phyloP scores from a whole-genome alignment of 2,329 filamentous ascomycete genomes.

The Xylaria sp. region DNA sequence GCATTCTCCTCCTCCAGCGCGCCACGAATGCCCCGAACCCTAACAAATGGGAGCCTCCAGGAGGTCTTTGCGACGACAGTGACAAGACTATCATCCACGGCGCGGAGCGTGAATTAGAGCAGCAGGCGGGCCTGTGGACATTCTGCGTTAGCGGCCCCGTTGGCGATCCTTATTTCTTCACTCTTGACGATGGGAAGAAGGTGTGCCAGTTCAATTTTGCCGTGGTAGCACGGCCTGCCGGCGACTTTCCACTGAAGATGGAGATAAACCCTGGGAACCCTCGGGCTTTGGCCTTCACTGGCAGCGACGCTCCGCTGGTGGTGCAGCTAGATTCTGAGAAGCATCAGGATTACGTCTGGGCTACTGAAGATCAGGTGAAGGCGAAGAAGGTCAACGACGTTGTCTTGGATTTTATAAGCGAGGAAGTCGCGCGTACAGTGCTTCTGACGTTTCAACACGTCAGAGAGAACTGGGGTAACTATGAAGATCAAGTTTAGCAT shows the following conservation, averaged over 20 bases:
- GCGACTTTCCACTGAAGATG: not conserved
- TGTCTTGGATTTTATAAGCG: not conserved
- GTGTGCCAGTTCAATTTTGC: too few species aligned
- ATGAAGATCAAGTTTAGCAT: too few species aligned
- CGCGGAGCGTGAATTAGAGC: slow-evolving; percentile 6
- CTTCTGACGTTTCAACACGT: too few species aligned
- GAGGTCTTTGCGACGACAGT: slow-evolving; percentile 17
- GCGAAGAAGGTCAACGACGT: not conserved
- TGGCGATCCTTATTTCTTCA: too few species aligned
- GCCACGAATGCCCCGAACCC: not conserved
- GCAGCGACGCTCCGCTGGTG: too few species aligned
- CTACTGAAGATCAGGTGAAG: not conserved
- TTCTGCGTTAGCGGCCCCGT: not conserved
- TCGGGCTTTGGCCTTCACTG: too few species aligned
- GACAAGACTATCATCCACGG: slow-evolving; percentile 20
- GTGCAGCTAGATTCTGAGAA: not conserved
- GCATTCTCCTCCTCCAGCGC: slow-evolving; percentile 22
- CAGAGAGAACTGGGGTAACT: too few species aligned
- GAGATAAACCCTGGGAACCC: not conserved
- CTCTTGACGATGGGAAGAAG: too few species aligned
- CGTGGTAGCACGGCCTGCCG: too few species aligned
- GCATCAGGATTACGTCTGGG: not conserved
- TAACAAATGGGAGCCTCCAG: slow-evolving; percentile 24
- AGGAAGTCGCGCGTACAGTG: not conserved
- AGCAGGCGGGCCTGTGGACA: slow-evolving; percentile 11